A percentile compares a stretch with the other conserved stretches of the same genome.
Conservation (phyloP, 148 eudicot genomes). For the Limonium bicolor region DNA sequence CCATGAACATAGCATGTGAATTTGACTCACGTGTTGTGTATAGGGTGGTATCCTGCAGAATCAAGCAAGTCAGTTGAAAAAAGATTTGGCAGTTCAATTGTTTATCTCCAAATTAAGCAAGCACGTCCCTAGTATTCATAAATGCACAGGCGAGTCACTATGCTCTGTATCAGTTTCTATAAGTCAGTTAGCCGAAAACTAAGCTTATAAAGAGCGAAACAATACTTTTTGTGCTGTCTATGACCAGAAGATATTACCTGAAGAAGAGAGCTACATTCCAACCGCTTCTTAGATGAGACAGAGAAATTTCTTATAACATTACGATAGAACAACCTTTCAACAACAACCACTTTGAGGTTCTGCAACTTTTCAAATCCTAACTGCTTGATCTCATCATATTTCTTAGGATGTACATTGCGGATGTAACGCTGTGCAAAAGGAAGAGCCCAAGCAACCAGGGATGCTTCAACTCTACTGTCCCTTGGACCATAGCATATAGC, state of each 20-base stretch:
- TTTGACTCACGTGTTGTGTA: constrained; percentile 59
- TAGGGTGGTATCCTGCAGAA: constrained; percentile 45
- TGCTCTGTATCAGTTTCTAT: too few species aligned
- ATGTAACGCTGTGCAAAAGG: constrained; percentile 93
- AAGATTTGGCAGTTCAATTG: too few species aligned
- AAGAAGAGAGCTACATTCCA: constrained; percentile 60
- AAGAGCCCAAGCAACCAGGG: constrained; percentile 72
- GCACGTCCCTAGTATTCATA: too few species aligned
- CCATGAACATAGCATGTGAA: constrained; percentile 62
- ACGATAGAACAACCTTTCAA: constrained; percentile 55
- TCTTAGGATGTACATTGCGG: constrained; percentile 37
- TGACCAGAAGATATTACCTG: constrained; percentile 45
- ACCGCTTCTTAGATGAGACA: constrained; percentile 39
- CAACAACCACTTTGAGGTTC: constrained; percentile 40
- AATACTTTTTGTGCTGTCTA: too few species aligned
- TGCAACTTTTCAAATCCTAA: constrained; percentile 35
- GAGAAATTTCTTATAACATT: constrained; percentile 48
- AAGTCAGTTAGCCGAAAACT: too few species aligned
- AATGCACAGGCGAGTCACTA: too few species aligned
- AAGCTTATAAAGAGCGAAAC: too few species aligned
- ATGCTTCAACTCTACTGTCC: constrained; percentile 38
- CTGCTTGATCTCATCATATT: constrained; percentile 47
- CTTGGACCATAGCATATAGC: constrained; percentile 55
- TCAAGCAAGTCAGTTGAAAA: too few species aligned
- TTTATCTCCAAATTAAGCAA: too few species aligned